Evolutionary conservation across 345 rosid genomes (phyloP).

Genomic region (Citrus medica): DNA sequence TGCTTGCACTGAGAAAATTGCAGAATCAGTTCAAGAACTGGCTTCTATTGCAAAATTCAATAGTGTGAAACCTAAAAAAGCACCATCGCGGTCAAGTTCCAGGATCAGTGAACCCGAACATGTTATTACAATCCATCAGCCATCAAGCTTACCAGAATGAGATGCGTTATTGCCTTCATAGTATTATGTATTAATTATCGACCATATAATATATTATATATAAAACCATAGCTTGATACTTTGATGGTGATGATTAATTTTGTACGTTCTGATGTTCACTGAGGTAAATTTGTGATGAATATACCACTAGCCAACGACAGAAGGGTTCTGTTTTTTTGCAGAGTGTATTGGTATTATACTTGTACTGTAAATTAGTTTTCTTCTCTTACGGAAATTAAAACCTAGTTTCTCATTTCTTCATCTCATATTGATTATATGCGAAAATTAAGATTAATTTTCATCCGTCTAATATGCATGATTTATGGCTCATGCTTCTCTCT

Average conservation of each 20-base stretch:
- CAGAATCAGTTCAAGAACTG: slow-evolving; percentile 27
- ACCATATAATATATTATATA: no score
- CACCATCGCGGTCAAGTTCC: not conserved
- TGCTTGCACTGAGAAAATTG: slow-evolving; percentile 24
- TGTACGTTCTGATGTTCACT: not conserved
- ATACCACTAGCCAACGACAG: not conserved
- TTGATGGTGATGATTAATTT: no score
- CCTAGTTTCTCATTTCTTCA: no score
- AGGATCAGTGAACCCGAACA: not conserved
- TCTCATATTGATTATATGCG: no score
- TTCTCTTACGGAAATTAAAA: not conserved
- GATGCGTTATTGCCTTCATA: no score
- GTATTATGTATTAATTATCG: no score
- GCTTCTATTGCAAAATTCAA: slow-evolving; percentile 26
- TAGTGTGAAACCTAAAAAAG: not conserved
- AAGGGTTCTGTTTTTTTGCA: not conserved
- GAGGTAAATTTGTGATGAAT: not conserved
- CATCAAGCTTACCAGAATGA: not conserved
- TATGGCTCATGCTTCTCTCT: no score
- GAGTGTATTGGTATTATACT: not conserved
- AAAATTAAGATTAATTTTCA: no score
- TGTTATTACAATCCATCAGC: slow-evolving; percentile 8
- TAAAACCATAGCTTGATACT: no score
- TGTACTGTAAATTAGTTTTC: not conserved
- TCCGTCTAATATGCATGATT: no score